phyloP scores from a whole-genome alignment of 768 basidiomycete genomes.

The Naganishia kalamii region DNA sequence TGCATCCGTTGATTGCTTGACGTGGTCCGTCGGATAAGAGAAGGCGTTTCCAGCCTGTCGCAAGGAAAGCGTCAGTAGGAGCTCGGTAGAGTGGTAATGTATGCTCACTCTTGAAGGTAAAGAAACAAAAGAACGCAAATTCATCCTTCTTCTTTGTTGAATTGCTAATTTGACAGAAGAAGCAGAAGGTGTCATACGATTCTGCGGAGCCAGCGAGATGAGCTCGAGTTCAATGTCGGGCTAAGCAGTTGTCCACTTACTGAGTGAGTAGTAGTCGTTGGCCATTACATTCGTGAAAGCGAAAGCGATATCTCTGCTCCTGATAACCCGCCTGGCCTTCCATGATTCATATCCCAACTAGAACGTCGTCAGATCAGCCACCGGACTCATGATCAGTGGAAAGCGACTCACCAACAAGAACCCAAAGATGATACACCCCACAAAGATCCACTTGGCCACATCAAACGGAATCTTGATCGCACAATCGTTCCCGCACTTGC shows the following conservation, averaged over 20 bases:
- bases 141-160: conserved; percentile 95
- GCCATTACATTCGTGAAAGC: conserved; percentile 98
- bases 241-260: conserved; percentile 51
- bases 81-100: background rate
- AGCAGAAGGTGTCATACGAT: conserved; percentile 87
- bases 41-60: conserved; percentile 74
- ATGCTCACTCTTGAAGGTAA: conserved; percentile 88
- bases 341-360: conserved; percentile 85
- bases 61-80: background rate
- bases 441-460: conserved; percentile 91
- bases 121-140: conserved; percentile 98
- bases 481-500: conserved; percentile 65
- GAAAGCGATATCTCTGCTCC: conserved; percentile 91
- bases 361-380: background rate
- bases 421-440: conserved; percentile 97
- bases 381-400: background rate
- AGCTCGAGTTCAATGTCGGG: background rate
- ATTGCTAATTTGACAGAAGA: conserved; percentile 91
- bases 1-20: conserved; percentile 93
- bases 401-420: conserved; percentile 72
- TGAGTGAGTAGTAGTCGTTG: conserved; percentile 90
- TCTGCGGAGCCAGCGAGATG: conserved; percentile 46
- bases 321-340: conserved; percentile 89
- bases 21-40: conserved; percentile 90
- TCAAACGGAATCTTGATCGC: conserved; percentile 74